These are phyloP conservation scores for Leccinum subrobustum DNA, from an alignment of 1,284 basidiomycete species.

Conservation along the genomic window DNA sequence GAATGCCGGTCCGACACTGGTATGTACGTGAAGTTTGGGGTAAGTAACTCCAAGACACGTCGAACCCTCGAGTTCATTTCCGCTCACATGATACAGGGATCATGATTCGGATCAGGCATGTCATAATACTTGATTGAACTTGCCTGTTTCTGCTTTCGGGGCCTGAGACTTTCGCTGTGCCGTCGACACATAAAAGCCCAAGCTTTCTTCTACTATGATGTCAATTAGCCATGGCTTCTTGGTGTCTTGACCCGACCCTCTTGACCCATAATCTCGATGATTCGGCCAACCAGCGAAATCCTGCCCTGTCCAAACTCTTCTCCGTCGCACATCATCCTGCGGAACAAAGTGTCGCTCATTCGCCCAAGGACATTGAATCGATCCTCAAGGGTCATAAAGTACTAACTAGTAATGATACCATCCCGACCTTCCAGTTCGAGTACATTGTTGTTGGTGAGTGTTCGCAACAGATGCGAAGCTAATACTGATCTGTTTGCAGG, in stretches of 20 bases:
- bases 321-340: neutral
- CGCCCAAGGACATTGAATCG: slow-evolving; percentile 3
- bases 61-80: neutral
- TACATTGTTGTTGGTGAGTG: slow-evolving; percentile 20
- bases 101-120: neutral
- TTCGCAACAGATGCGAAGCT: neutral
- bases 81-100: neutral
- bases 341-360: neutral
- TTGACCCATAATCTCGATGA: neutral
- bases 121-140: neutral
- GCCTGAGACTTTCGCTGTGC: neutral
- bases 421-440: slow-evolving; percentile 6
- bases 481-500: slow-evolving; percentile 7
- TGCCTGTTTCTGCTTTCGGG: neutral
- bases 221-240: neutral
- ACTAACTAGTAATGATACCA: neutral
- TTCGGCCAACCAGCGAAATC: neutral
- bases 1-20: neutral
- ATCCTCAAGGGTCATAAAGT: neutral
- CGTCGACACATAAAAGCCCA: neutral
- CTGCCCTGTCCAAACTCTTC: slow-evolving; percentile 2
- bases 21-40: neutral
- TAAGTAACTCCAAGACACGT: neutral
- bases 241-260: neutral
- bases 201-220: neutral